These are phyloP conservation scores for Botrytis fragariae DNA, from an alignment of 2,329 filamentous ascomycete species.

Conservation along the genomic window DNA sequence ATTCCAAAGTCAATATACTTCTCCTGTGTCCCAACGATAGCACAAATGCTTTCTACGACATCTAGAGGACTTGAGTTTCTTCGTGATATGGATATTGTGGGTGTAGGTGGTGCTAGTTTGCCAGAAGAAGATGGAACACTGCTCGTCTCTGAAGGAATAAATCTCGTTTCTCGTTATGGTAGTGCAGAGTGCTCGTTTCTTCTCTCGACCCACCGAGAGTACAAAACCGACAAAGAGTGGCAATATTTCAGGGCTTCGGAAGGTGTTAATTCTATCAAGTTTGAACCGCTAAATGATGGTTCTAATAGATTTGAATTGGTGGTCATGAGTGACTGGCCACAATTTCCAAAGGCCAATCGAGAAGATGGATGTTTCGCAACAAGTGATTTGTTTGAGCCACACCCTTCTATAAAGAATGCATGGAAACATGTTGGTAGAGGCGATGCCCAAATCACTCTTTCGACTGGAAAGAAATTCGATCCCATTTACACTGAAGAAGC, in stretches of 20 bases:
- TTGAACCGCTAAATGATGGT: constrained; percentile 47
- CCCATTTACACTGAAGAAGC: constrained; percentile 53
- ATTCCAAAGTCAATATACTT: constrained; percentile 47
- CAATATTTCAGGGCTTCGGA: constrained; percentile 52
- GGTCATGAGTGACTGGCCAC: constrained; percentile 55
- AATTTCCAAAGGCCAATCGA: constrained; percentile 56
- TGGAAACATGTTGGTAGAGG: constrained; percentile 63
- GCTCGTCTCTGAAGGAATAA: constrained; percentile 51
- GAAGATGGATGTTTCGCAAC: constrained; percentile 58
- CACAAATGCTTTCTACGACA: constrained; percentile 52
- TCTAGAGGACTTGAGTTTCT: constrained; percentile 44
- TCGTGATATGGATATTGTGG: constrained; percentile 56
- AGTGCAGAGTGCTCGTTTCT: constrained; percentile 66
- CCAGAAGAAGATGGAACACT: constrained; percentile 51
- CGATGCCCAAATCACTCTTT: constrained; percentile 60
- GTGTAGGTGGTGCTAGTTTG: constrained; percentile 61
- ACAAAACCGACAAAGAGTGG: constrained; percentile 50
- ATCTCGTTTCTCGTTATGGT: constrained; percentile 60
- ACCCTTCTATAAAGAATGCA: constrained; percentile 49
- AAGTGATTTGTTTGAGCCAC: constrained; percentile 59
- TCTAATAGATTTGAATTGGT: constrained; percentile 51
- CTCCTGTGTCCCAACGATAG: constrained; percentile 58
- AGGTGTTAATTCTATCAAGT: constrained; percentile 40
- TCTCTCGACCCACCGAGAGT: constrained; percentile 60
- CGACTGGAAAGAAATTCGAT: constrained; percentile 54